Percentiles rank a stretch among this genome's conserved stretches.
These are phyloP conservation scores for Aspergillus hiratsukae DNA, from an alignment of 2,329 filamentous ascomycete genomes.

Conservation along the genomic window DNA sequence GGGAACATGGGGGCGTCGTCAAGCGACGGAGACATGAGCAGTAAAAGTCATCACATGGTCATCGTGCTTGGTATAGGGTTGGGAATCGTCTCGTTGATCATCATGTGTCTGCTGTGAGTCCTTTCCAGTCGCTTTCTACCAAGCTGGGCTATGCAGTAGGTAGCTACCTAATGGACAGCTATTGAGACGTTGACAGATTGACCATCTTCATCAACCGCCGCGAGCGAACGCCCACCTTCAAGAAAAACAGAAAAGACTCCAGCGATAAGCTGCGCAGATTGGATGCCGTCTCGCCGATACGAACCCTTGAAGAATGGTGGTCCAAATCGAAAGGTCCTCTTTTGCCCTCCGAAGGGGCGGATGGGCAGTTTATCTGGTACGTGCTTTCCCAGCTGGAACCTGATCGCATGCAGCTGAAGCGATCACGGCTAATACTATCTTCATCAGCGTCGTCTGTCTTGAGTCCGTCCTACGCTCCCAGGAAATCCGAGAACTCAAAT, in stretches of 20 bases:
- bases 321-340: slow-evolving; percentile 28
- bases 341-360: slow-evolving; percentile 28
- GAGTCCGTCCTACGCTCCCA: slow-evolving; percentile 32
- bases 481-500: slow-evolving; percentile 36
- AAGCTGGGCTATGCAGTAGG: slow-evolving; percentile 3
- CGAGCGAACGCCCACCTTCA: slow-evolving; percentile 16
- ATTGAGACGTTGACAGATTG: slow-evolving; percentile 24
- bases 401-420: not conserved
- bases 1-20: slow-evolving; percentile 15
- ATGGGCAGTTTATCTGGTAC: slow-evolving; percentile 36
- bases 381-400: slow-evolving; percentile 1
- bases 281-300: slow-evolving; percentile 32
- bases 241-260: slow-evolving; percentile 19
- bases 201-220: slow-evolving; percentile 33
- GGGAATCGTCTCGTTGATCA: slow-evolving; percentile 27
- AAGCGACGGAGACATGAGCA: slow-evolving; percentile 15
- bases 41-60: slow-evolving; percentile 25
- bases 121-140: not conserved
- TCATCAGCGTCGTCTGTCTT: slow-evolving; percentile 33
- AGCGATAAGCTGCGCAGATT: slow-evolving; percentile 31
- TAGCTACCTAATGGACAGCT: not conserved
- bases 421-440: slow-evolving; percentile 1
- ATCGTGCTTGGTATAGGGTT: slow-evolving; percentile 31
- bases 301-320: slow-evolving; percentile 37
- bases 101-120: slow-evolving; percentile 30